Conservation (phyloP, 208 protist genomes). For the Crithidia thermophila region DNA sequence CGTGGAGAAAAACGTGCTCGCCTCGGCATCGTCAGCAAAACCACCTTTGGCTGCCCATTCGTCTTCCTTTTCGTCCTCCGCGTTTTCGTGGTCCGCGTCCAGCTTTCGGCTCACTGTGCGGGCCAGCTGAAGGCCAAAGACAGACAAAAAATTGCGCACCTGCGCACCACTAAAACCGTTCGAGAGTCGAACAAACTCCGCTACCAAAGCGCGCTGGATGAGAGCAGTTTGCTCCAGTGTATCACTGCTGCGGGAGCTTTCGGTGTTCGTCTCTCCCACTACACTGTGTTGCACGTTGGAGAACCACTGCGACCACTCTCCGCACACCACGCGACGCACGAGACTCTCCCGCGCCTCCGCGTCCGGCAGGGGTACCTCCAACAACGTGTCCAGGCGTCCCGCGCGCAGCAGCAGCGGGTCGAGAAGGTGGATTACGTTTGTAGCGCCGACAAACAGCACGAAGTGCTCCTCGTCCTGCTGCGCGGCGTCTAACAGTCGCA, state of each 20-base stretch:
- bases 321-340: conserved; percentile 49
- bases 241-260: background rate
- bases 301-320: conserved; percentile 72
- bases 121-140: conserved; percentile 60
- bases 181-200: conserved; percentile 44
- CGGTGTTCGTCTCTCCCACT: background rate
- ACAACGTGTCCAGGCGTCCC: conserved; percentile 76
- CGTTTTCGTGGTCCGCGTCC: background rate
- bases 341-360: conserved; percentile 43
- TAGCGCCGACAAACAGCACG: conserved; percentile 80
- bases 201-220: conserved; percentile 30
- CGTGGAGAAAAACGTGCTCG: too few relatives aligned
- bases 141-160: conserved; percentile 47
- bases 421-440: conserved; percentile 70
- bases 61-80: too few relatives aligned
- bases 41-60: too few relatives aligned
- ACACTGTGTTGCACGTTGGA: background rate
- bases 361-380: conserved; percentile 76
- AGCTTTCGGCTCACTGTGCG: conserved; percentile 2
- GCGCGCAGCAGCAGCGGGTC: conserved; percentile 77
- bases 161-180: conserved; percentile 62
- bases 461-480: conserved; percentile 64
- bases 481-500: conserved; percentile 70
- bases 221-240: background rate
- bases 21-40: too few relatives aligned